Evolutionary conservation across 192 early-diverging fungal species (phyloP).

Genomic region (Coemansia sp.): DNA sequence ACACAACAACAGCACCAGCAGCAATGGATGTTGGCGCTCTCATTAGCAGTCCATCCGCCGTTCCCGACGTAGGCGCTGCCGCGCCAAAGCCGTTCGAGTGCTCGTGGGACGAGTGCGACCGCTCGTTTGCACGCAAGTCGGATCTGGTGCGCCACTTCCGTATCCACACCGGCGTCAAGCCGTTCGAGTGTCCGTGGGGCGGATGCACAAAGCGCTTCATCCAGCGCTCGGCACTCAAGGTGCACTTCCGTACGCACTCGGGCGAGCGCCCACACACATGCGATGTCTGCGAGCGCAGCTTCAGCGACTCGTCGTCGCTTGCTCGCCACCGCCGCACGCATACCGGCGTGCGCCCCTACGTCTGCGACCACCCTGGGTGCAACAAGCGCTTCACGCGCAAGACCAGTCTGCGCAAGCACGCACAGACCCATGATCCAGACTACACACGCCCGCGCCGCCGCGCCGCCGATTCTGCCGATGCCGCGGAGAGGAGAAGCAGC

Average conservation of each 20-base stretch:
- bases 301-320: slow-evolving; percentile 77
- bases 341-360: slow-evolving; percentile 74
- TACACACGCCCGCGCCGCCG: slow-evolving; percentile 4
- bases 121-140: slow-evolving; percentile 68
- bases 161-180: slow-evolving; percentile 79
- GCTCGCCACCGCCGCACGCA: slow-evolving; percentile 77
- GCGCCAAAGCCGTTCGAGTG: slow-evolving; percentile 36
- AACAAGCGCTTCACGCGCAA: slow-evolving; percentile 46
- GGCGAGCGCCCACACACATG: slow-evolving; percentile 75
- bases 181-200: slow-evolving; percentile 63
- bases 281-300: slow-evolving; percentile 70
- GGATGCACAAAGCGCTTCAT: slow-evolving; percentile 81
- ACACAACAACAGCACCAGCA: background rate
- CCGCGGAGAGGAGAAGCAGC: background rate
- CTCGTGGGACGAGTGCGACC: slow-evolving; percentile 61
- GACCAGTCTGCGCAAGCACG: slow-evolving; percentile 22
- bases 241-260: slow-evolving; percentile 77
- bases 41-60: slow-evolving; percentile 7
- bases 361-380: slow-evolving; percentile 53
- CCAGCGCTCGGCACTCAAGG: slow-evolving; percentile 78
- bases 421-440: slow-evolving; percentile 7
- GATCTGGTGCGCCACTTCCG: slow-evolving; percentile 76
- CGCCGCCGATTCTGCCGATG: background rate
- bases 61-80: background rate
- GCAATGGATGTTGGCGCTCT: slow-evolving; percentile 20